These are phyloP conservation scores for Phytophthora megakarya DNA, from an alignment of 352 stramenopile species.

Conservation along the genomic window DNA sequence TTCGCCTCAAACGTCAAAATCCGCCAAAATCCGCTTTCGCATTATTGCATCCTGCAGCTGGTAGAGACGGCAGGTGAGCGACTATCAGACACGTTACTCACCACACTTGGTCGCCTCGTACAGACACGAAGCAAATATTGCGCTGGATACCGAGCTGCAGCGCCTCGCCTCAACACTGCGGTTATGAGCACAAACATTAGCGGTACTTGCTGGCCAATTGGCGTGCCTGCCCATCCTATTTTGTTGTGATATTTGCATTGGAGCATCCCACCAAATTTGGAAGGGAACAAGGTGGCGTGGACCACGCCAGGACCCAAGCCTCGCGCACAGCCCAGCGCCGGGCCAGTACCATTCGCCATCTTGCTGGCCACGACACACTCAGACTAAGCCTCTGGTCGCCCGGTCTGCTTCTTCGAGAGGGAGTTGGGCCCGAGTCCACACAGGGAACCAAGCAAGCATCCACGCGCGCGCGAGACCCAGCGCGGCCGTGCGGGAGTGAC, in stretches of 20 bases:
- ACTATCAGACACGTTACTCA: slow-evolving; percentile 17
- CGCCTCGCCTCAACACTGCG: too few species aligned
- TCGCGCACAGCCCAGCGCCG: slow-evolving; percentile 32
- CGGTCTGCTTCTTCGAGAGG: slow-evolving; percentile 14
- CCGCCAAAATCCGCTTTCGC: too few species aligned
- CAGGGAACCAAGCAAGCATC: slow-evolving; percentile 23
- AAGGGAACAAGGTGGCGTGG: slow-evolving; percentile 42
- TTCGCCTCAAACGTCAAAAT: slow-evolving; percentile 15
- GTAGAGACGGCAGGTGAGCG: slow-evolving; percentile 2
- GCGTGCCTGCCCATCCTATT: slow-evolving; percentile 32
- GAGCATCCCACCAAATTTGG: slow-evolving; percentile 38
- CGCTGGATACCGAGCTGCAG: slow-evolving; percentile 13
- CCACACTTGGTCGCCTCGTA: slow-evolving; percentile 16
- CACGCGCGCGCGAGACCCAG: slow-evolving; percentile 10
- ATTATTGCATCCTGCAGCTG: slow-evolving; percentile 2
- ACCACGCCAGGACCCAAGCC: slow-evolving; percentile 22
- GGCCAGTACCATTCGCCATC: slow-evolving; percentile 49
- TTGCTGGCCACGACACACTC: slow-evolving; percentile 47
- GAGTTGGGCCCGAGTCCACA: slow-evolving; percentile 23
- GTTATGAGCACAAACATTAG: neutral
- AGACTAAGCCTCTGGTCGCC: slow-evolving; percentile 22
- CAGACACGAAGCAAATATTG: slow-evolving; percentile 8
- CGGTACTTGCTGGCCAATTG: slow-evolving; percentile 12
- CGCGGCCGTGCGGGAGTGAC: slow-evolving; percentile 20
- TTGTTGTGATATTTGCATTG: slow-evolving; percentile 39